phyloP scores from a whole-genome alignment of 208 protist species.

The Wallacemonas sp. region DNA sequence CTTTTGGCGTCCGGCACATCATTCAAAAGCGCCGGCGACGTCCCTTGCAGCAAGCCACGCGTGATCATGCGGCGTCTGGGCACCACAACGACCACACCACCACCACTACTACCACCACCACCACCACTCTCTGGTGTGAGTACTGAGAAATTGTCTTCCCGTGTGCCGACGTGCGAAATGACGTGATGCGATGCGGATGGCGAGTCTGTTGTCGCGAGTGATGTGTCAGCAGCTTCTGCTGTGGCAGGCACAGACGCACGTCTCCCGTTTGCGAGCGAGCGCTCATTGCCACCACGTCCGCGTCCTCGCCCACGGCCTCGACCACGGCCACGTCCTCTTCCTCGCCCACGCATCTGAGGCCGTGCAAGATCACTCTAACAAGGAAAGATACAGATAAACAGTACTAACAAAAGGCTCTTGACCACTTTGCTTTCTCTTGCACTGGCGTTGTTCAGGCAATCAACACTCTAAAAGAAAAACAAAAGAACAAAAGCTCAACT shows the following conservation, averaged over 20 bases:
- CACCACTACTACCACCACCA: not conserved
- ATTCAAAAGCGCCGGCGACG: slow-evolving; percentile 20
- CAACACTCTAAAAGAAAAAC: not conserved
- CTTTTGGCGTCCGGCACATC: not conserved
- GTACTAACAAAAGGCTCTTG: not conserved
- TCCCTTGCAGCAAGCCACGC: slow-evolving; percentile 51
- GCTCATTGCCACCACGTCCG: too few relatives aligned
- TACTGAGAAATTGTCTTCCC: too few relatives aligned
- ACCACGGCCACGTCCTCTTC: slow-evolving; percentile 17
- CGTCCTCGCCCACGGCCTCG: slow-evolving; percentile 23
- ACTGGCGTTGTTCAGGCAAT: not conserved
- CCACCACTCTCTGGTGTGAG: slow-evolving; percentile 16
- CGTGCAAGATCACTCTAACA: not conserved
- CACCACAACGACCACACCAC: not conserved
- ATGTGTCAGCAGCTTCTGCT: too few relatives aligned
- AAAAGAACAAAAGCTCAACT: slow-evolving; percentile 4
- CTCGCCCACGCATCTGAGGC: slow-evolving; percentile 19
- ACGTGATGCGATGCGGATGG: too few relatives aligned
- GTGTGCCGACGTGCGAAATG: too few relatives aligned
- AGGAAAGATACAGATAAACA: not conserved
- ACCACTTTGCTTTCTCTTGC: not conserved
- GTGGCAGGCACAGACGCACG: too few relatives aligned
- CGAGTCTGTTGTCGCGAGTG: too few relatives aligned
- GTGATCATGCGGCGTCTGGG: slow-evolving; percentile 63
- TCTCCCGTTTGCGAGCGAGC: too few relatives aligned